Evolutionary conservation across 352 stramenopile species (phyloP).

Genomic region (Pythium periplocum): DNA sequence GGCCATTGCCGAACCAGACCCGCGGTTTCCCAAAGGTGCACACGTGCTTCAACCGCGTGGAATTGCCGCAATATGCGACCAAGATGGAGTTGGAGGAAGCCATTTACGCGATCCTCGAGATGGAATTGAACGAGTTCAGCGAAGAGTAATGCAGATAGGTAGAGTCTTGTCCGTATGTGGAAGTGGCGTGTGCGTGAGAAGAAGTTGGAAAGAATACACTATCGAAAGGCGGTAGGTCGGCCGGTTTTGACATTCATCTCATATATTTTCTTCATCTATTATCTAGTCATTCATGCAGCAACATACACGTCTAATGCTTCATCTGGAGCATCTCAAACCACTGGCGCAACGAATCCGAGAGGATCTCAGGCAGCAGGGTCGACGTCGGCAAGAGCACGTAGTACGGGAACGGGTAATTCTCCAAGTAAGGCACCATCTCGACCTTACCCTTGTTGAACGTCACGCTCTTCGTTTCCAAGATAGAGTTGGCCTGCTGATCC

Average conservation of each 20-base stretch:
- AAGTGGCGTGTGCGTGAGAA: no score
- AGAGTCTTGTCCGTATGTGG: not conserved
- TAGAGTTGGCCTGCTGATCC: slow-evolving; percentile 83
- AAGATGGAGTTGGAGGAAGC: slow-evolving; percentile 93
- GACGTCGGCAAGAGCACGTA: slow-evolving; percentile 98
- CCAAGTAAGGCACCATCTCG: slow-evolving; percentile 96
- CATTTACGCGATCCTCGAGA: slow-evolving; percentile 93
- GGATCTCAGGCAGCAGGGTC: slow-evolving; percentile 94
- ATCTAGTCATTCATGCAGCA: slow-evolving; percentile 1
- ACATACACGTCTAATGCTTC: slow-evolving; percentile 24
- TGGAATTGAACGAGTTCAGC: slow-evolving; percentile 95
- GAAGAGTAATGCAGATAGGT: slow-evolving; percentile 39
- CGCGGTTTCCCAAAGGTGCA: slow-evolving; percentile 71
- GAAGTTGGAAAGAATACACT: no score
- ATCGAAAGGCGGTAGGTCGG: no score
- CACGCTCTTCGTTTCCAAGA: slow-evolving; percentile 98
- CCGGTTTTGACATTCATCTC: not conserved
- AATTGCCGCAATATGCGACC: slow-evolving; percentile 68
- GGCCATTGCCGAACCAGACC: slow-evolving; percentile 49
- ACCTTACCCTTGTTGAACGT: slow-evolving; percentile 95
- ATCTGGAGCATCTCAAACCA: slow-evolving; percentile 99
- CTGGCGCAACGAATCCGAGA: slow-evolving; percentile 98
- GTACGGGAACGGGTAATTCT: slow-evolving; percentile 99
- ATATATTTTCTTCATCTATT: not conserved
- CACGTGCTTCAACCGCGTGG: slow-evolving; percentile 83